Evolutionary conservation across 768 basidiomycete species (phyloP), one percentile per base, ranked within the genome.

Genomic region (Lentinula guzmanii): DNA sequence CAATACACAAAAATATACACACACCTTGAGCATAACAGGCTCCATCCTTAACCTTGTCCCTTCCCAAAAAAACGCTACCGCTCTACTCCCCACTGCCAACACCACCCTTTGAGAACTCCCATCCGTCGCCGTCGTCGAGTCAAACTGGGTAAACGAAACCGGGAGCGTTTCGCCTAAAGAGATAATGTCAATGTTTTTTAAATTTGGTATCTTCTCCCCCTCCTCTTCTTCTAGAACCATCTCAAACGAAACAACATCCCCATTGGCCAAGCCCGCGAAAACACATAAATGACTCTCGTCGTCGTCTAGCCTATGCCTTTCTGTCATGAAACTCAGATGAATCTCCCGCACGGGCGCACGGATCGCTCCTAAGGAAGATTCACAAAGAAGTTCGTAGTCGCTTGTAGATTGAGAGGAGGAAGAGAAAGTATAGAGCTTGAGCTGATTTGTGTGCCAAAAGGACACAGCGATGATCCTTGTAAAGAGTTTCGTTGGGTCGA

Each of bases 261-360:
- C 94, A 69, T 96, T 85, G 2, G 80, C 84, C 9, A 93, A 76
- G 3, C 93, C 93, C 16, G 83, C 83, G 34, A 96, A 76, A 8
- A 95, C 76, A 63, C 87, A 82, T 1, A 84, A 66, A 68, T 79
- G 72, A 60, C 76, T 65, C 70, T 79, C 64, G 45, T 46, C 65
- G 67, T 70, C 69, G 77, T 71, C 31, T 71, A 58, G 24, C 54
- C 71, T 48, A 9, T 11, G 63, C 33, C 68, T 77, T 65, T 55
- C 65, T 50, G 81, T 82, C 69, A 95, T 93, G 65, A 86, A 84
- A 66, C 84, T 79, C 75, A 73, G 79, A 67, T 74, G 76, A 67
- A 72, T 77, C 65, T 72, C 89, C 66, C 79, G 76, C 45, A 79
- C 76, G 41, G 81, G 69, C 4, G 78, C 75, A 15, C 77, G 74